phyloP scores from a whole-genome alignment of 441 rosid genomes.

The Adansonia madagascariensis region DNA sequence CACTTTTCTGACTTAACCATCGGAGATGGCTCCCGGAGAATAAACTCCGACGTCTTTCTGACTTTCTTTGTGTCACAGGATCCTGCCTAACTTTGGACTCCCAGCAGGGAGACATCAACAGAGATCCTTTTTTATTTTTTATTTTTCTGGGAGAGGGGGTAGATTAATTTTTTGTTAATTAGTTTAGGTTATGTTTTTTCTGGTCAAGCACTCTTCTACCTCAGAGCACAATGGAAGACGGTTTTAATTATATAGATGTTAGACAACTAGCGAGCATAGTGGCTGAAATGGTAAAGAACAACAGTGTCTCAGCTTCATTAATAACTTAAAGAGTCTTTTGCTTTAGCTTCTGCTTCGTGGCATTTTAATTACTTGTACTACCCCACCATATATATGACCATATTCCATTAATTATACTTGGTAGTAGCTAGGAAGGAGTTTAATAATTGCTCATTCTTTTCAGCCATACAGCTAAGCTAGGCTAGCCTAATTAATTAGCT shows the following conservation, averaged over 20 bases:
- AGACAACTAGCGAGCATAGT: not conserved
- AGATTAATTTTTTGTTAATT: not conserved
- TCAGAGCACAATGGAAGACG: not conserved
- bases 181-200: not conserved
- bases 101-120: too few species aligned
- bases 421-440: too few species aligned
- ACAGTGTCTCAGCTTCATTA: not conserved
- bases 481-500: not conserved
- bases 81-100: too few species aligned
- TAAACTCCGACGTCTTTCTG: too few species aligned
- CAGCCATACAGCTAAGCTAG: not conserved
- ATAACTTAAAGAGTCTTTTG: not conserved
- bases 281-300: not conserved
- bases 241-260: not conserved
- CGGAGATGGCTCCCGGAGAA: too few species aligned
- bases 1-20: too few species aligned
- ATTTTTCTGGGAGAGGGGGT: too few species aligned
- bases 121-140: not conserved
- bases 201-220: not conserved
- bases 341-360: not conserved
- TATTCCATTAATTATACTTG: too few species aligned
- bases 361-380: not conserved
- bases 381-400: too few species aligned
- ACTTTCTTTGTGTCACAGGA: too few species aligned
- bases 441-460: not conserved